phyloP scores from a whole-genome alignment of 2,329 filamentous ascomycete genomes.

The Mariannaea elegans region DNA sequence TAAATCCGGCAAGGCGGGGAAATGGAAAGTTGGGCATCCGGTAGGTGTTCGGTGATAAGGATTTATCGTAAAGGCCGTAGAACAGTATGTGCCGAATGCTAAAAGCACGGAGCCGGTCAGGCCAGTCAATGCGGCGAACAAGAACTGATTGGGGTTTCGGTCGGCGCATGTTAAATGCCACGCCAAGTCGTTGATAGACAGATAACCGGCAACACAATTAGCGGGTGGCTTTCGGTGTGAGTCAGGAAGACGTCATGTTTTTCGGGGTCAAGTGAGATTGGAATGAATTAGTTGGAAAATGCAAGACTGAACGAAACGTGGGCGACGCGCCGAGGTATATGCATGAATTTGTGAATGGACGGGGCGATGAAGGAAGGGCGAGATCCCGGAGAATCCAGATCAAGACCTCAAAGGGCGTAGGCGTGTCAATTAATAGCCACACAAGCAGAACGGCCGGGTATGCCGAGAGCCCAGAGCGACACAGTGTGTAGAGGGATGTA shows the following conservation, averaged over 20 bases:
- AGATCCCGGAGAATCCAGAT: slow-evolving; percentile 19
- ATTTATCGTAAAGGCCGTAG: slow-evolving; percentile 11
- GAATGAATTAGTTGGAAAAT: neutral
- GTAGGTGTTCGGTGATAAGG: slow-evolving; percentile 29
- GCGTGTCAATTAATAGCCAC: slow-evolving; percentile 37
- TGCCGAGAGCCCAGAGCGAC: neutral
- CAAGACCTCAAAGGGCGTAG: slow-evolving; percentile 31
- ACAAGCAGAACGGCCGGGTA: slow-evolving; percentile 5
- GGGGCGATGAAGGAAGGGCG: slow-evolving; percentile 7
- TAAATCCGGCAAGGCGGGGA: slow-evolving; percentile 37
- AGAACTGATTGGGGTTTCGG: neutral
- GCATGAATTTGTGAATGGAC: neutral
- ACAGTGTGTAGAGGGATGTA: neutral
- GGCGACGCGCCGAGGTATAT: neutral
- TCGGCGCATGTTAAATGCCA: slow-evolving; percentile 5
- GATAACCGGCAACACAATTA: too few relatives aligned
- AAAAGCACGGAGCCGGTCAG: slow-evolving; percentile 11
- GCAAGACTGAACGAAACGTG: neutral
- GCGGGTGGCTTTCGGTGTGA: neutral
- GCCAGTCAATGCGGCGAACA: slow-evolving; percentile 3
- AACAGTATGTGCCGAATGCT: slow-evolving; percentile 3
- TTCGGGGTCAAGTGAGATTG: neutral
- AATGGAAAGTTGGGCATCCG: neutral
- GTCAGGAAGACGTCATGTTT: neutral
- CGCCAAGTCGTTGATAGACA: neutral